Evolutionary conservation across 202 grass and related monocot species (phyloP), one percentile per base, ranked within the genome.

Genomic region (Bolboschoenoplectus hybrid): DNA sequence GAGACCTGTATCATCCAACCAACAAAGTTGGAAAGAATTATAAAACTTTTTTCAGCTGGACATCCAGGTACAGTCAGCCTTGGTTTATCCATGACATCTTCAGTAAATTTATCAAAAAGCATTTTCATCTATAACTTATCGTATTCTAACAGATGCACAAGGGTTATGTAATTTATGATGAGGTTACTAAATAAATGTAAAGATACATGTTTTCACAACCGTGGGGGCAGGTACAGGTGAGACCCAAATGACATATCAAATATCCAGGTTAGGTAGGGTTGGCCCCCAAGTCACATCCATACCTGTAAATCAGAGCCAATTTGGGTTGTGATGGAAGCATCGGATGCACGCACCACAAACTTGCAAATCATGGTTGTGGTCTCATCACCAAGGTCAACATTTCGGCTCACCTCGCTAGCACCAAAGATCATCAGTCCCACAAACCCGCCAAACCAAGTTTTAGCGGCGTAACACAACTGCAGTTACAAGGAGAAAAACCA

Each of bases 311-410:
- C 97, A 0, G 92, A 89, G 53, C 91, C 97, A 2, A 99, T 96
- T 90, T 99, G 91, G 82, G 40, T 94, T 53, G 97, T 93, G 90
- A 99, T 96, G 0, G 89, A 96, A 80, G 91, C 89, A 86, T 99
- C 92, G 10, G 97, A 99, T 16, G 97, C 93, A 2, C 97, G 89
- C 52, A 99, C 74, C 3, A 94, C 93, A 11, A 99, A 99, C 81
- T 99, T 99, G 86, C 97, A 99, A 57, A 99, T 96, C 97, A 99
- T 99, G 14, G 93, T 96, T 38, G 97, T 99, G 20, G 97, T 96
- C 87, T 96, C 97, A 11, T 99, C 97, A 34, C 93, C 97, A 53
- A 96, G 89, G 80, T 99, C 97, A 4, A 98, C 93, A n/a, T 98
- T 98, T 86, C 93, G 81, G 70, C 93, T 96, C 63, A 98, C 97